Percentiles rank a stretch among this genome's conserved stretches.
phyloP scores from a whole-genome alignment of 345 rosid genomes.

The Gynandropsis gynandra region DNA sequence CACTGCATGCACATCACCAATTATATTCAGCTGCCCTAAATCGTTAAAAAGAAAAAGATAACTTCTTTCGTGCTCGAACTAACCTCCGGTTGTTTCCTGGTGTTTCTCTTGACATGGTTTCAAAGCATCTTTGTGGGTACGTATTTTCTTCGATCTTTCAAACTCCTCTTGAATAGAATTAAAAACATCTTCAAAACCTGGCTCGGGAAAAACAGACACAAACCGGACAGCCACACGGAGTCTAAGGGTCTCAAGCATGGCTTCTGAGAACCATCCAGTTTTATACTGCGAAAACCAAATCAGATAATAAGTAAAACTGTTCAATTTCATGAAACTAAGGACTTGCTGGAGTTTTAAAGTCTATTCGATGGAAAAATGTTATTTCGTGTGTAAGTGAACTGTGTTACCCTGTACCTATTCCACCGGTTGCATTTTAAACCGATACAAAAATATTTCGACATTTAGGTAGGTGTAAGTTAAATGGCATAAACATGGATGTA shows the following conservation, averaged over 20 bases:
- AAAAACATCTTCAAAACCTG: constrained; percentile 60
- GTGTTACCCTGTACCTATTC: too few species aligned
- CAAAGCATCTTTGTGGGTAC: constrained; percentile 35
- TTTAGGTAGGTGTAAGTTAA: too few species aligned
- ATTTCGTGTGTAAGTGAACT: too few species aligned
- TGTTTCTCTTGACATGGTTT: constrained; percentile 39
- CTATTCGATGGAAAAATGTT: background rate
- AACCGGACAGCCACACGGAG: constrained; percentile 70
- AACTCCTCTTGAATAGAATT: constrained; percentile 65
- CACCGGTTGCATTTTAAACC: too few species aligned
- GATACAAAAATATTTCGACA: background rate
- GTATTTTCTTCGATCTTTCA: constrained; percentile 62
- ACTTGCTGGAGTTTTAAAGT: background rate
- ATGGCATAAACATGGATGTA: too few species aligned
- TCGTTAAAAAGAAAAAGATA: constrained; percentile 5
- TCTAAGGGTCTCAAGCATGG: constrained; percentile 64
- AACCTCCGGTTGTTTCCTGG: constrained; percentile 41
- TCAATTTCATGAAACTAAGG: background rate
- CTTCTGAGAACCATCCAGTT: constrained; percentile 86
- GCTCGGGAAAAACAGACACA: constrained; percentile 60
- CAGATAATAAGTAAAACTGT: background rate
- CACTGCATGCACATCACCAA: background rate
- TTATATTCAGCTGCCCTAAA: constrained; percentile 10
- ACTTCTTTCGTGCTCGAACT: background rate
- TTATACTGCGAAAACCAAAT: constrained; percentile 40